Base-by-base conservation (phyloP, 2,329 filamentous ascomycete species). In the Stromatinia cepivora region DNA sequence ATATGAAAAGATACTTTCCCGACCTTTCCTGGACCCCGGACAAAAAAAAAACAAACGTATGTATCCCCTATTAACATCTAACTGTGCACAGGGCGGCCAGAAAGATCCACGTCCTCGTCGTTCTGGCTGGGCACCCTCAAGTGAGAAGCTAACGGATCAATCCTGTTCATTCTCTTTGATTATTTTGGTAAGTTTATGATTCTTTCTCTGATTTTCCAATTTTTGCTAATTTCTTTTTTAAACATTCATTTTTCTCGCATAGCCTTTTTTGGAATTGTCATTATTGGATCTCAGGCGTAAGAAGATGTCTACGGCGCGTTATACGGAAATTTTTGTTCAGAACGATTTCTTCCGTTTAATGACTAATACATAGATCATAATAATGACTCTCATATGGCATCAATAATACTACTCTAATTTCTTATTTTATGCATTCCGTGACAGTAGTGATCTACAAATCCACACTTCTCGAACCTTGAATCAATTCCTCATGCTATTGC, bases 41-140 rank as follows among this genome's bases (percentile, higher is more conserved):
- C 13, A 39, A 22, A 42, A 42, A 13, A 13, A 42, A 42, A 42
- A 4, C 0, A 28, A 63, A 52, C 31, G 46, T 50, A 63, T 25
- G 61, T 63, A 63, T 52, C 0, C 10, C 13, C 28, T 15, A 13
- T n/a, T 63, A 13, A 63, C 20, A 15, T 34, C 45, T 63, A 22
- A 63, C 48, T 15, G 54, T 57, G 54, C 22, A 15, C 31, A 52
- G 48, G 46, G 46, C 39, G 61, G 46, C 61, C 61, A 36, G 61
- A 52, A 46, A 52, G 46, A 63, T 63, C 46, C 61, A 63, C 61
- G 61, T 39, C 61, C 61, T 20, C 61, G 61, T 52, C 31, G 61
- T 63, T 52, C 61, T 63, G 61, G 61, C 46, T 63, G 61, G 61
- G 34, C 36, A 63, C 46, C 61, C 61, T 63, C 61, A 63, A 63